phyloP scores from a whole-genome alignment of 75 land plant genomes.

The Cunninghamia lanceolata region DNA sequence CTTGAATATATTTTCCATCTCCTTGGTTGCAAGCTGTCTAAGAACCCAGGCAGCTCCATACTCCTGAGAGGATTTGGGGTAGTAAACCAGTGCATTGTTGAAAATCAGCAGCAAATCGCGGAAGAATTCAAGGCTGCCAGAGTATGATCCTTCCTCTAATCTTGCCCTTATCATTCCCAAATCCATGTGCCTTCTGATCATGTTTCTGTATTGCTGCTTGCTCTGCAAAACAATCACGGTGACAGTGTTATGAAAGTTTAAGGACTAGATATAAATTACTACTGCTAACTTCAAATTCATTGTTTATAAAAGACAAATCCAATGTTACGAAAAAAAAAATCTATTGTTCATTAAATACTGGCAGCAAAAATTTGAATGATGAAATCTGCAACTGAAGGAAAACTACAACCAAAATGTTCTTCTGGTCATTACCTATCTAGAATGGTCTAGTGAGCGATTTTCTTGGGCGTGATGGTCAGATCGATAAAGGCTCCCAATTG shows the following conservation, averaged over 20 bases:
- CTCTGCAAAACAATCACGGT: background rate
- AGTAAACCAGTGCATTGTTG: slow-evolving; percentile 63
- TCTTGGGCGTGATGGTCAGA: background rate
- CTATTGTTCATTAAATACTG: too few relatives aligned
- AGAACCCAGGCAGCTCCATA: slow-evolving; percentile 38
- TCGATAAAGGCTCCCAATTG: background rate
- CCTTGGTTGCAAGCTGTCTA: slow-evolving; percentile 31
- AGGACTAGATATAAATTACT: background rate
- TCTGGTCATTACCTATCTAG: background rate
- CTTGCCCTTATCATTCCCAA: slow-evolving; percentile 47
- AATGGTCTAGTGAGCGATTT: background rate
- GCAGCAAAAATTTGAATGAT: background rate
- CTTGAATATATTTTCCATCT: slow-evolving; percentile 3
- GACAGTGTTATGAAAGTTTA: background rate
- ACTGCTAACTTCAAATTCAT: background rate
- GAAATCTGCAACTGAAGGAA: background rate
- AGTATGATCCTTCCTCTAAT: slow-evolving; percentile 39
- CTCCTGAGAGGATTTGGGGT: slow-evolving; percentile 53
- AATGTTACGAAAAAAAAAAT: background rate
- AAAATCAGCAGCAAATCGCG: slow-evolving; percentile 66
- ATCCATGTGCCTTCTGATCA: slow-evolving; percentile 65
- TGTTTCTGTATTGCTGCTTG: slow-evolving; percentile 38
- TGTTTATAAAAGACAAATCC: background rate
- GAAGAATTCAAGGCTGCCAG: slow-evolving; percentile 49
- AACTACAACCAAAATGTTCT: background rate